A percentile compares a stretch with the other conserved stretches of the same genome.
phyloP scores from a whole-genome alignment of 768 basidiomycete genomes.

The Psilocybe sp. region DNA sequence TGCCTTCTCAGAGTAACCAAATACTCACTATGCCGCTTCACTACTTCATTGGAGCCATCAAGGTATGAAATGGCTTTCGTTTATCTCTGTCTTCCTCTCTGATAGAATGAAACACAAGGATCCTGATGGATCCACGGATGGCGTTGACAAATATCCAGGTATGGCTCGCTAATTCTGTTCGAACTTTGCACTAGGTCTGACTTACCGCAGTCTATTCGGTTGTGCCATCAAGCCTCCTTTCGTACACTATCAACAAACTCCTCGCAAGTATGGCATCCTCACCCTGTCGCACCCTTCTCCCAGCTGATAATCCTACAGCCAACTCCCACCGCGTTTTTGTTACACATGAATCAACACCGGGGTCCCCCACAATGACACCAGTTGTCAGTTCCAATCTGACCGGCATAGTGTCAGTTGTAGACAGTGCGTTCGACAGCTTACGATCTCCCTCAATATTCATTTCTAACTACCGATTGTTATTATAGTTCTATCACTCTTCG shows the following conservation, averaged over 20 bases:
- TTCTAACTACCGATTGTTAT: not conserved
- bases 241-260: constrained; percentile 75
- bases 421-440: constrained; percentile 49
- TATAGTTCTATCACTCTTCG: constrained; percentile 76
- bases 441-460: not conserved
- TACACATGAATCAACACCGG: constrained; percentile 55
- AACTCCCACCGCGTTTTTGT: constrained; percentile 80
- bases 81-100: not conserved
- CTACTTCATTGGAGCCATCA: constrained; percentile 70
- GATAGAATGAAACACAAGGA: constrained; percentile 35
- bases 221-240: constrained; percentile 56
- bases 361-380: constrained; percentile 47
- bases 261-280: constrained; percentile 65
- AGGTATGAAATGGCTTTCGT: constrained; percentile 39
- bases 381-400: constrained; percentile 47
- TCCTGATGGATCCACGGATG: constrained; percentile 75
- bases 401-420: constrained; percentile 81
- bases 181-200: constrained; percentile 1
- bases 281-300: not conserved
- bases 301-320: constrained; percentile 38
- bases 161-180: constrained; percentile 2
- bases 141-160: constrained; percentile 80
- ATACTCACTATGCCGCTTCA: constrained; percentile 67
- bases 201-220: constrained; percentile 66
- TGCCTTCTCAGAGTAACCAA: constrained; percentile 77